Evolutionary conservation across 306 rosid species (phyloP), one percentile per base, ranked within the genome.

Genomic region (Glycine latifolia): DNA sequence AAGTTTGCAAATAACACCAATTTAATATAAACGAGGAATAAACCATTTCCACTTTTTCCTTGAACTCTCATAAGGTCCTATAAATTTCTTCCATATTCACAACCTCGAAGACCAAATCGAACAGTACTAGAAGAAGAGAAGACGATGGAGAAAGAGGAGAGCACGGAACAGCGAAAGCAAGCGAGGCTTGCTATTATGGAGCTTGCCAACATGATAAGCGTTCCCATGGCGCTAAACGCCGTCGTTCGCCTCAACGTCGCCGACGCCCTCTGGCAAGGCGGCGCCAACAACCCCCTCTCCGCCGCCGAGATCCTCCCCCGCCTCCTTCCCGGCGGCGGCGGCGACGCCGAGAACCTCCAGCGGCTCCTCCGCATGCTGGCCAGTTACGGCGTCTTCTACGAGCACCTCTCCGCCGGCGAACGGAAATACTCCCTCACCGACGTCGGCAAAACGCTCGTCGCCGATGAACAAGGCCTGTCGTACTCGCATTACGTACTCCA

Each of bases 121-220:
- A 26, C 31, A 26, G 31, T 2, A 26, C 31, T 26, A 26, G 31
- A 26, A 26, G 31, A 26, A 26, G 12, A 53, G 37, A 0, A 7
- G 15, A 55, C 0, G 81, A 89, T 75, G 77, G 78, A 26, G 31
- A 26, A 14, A 69, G 71, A 4, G 4, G 88, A 79, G 10, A 41
- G n/a, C 15, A 50, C 72, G 1, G 94, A 86, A 17, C 59, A 77
- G 8, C 67, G 88, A 10, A 95, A 89, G 68, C 80, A 75, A 83
- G 94, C 99, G 0, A 86, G 96, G 62, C 66, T 93, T 0, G 84
- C 79, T 8, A 93, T 95, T 14, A 43, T 91, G 3, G 99, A 93
- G 52, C 91, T 93, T 0, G 97, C 97, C 14, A 93, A 95, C 92
- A 93, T 95, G 99, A 95, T 93, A 77, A 93, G 99, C 52, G 97